Evolutionary conservation across 2,329 filamentous ascomycete species (phyloP), one percentile per base, ranked within the genome.

Genomic region (Stenocarpella maydis): DNA sequence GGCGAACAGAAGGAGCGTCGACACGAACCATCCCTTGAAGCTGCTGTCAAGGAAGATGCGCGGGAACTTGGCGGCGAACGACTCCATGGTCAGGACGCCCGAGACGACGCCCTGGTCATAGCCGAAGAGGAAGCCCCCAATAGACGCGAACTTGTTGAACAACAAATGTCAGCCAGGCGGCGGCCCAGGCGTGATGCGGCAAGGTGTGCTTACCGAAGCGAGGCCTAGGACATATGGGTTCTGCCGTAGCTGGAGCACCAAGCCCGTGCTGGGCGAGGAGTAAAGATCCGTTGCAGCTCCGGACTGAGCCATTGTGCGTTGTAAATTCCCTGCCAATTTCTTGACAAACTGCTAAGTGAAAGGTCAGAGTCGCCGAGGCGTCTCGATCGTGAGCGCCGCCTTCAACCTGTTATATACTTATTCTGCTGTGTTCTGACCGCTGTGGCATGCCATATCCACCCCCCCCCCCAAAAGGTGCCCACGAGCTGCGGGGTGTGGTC

Each of bases 21-120:
- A 85, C 2, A 86, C 83, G 65, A 86, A 85, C 84, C 85, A 86
- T 39, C 84, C 84, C 70, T 86, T 84, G 76, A 84, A 84, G 14
- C 80, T 74, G 69, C 79, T 82, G 69, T 86, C 82, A 0, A 77
- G 68, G 60, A 80, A 82, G 19, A 85, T 78, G 9, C 77, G 74
- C 10, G 76, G 75, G 50, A 78, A 76, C 0, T 68, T 50, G 6
- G 71, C 75, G 1, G 55, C 76, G 69, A 85, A 85, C 4, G 78
- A 80, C 69, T 83, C 78, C 83, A 85, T 85, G 0, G 78, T 80
- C 37, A 84, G 74, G 1, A 85, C 79, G n/a, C 81, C 82, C 1
- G 81, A 83, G 9, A 85, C 78, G 19, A 85, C 83, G 4, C 83
- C 84, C 63, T 86, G 84, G 66, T 86, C 83, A 73, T 85, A 85